A percentile compares a stretch with the other conserved stretches of the same genome.
Evolutionary conservation across 495 filamentous ascomycete genomes (phyloP).

Genomic region (Aspergillus biplanus): DNA sequence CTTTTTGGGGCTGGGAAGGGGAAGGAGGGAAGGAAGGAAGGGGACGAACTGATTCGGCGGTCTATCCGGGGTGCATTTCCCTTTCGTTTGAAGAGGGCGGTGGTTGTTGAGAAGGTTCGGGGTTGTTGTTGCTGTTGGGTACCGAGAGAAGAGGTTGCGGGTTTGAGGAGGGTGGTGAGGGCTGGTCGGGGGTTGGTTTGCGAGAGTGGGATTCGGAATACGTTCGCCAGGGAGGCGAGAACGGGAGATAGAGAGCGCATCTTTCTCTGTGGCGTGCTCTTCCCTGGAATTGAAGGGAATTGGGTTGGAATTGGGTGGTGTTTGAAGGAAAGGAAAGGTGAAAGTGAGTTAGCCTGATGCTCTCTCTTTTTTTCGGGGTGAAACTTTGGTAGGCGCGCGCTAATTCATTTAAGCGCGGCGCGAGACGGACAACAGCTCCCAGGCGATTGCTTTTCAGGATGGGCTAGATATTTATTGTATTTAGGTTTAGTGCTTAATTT

Average conservation of each 20-base stretch:
- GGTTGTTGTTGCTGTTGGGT: slow-evolving; percentile 35
- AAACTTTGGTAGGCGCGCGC: slow-evolving; percentile 27
- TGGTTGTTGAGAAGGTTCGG: slow-evolving; percentile 47
- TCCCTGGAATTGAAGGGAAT: background rate
- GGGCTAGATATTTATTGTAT: no score
- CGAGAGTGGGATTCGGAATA: slow-evolving; percentile 47
- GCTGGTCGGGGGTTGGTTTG: slow-evolving; percentile 36
- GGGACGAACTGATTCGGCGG: slow-evolving; percentile 53
- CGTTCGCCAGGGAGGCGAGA: slow-evolving; percentile 50
- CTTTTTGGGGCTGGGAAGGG: background rate
- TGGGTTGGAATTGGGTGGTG: background rate
- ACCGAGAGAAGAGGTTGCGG: slow-evolving; percentile 2
- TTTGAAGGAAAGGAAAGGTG: background rate
- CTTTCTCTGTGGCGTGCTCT: slow-evolving; percentile 13
- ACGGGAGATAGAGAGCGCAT: slow-evolving; percentile 49
- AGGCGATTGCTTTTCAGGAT: no score
- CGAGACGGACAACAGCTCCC: no score
- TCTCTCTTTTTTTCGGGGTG: slow-evolving; percentile 24
- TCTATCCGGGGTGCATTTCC: slow-evolving; percentile 29
- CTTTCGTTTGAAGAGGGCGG: slow-evolving; percentile 40
- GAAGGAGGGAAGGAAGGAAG: background rate
- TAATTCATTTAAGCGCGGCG: slow-evolving; percentile 2
- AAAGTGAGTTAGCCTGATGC: background rate
- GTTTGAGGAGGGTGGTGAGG: slow-evolving; percentile 17
- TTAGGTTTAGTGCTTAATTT: no score